phyloP scores from a whole-genome alignment of 192 early-diverging fungal genomes.

The Mortierella claussenii region DNA sequence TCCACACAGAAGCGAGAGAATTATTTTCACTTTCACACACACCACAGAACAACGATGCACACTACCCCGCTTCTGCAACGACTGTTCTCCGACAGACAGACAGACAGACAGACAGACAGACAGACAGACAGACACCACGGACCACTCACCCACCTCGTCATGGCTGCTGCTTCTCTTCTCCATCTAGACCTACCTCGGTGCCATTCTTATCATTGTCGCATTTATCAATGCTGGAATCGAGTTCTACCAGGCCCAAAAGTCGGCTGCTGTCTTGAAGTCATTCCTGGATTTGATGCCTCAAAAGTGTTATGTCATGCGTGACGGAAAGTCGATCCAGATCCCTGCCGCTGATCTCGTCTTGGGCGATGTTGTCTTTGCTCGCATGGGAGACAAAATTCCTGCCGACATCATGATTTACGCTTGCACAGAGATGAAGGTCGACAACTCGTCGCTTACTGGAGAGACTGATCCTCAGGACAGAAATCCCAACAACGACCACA shows the following conservation, averaged over 20 bases:
- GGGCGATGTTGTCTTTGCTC: conserved; percentile 90
- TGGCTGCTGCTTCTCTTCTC: conserved; percentile 1
- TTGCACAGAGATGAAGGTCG: conserved; percentile 91
- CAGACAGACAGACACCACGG: no score
- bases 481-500: conserved; percentile 64
- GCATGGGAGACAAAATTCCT: conserved; percentile 95
- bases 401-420: conserved; percentile 88
- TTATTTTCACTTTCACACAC: no score
- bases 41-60: no score
- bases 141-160: no score
- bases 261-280: conserved; percentile 87
- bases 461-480: conserved; percentile 96
- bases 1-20: no score
- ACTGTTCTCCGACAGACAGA: no score
- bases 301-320: conserved; percentile 84
- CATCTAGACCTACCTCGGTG: conserved; percentile 86
- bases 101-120: no score
- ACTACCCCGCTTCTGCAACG: no score
- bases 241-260: conserved; percentile 93
- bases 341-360: conserved; percentile 79
- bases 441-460: conserved; percentile 97
- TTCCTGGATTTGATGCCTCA: conserved; percentile 93
- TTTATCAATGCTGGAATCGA: conserved; percentile 93
- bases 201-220: conserved; percentile 87
- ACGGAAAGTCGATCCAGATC: conserved; percentile 73